Base-by-base conservation (phyloP, 2,329 filamentous ascomycete genomes). In the Reticulascus tulasneorum region DNA sequence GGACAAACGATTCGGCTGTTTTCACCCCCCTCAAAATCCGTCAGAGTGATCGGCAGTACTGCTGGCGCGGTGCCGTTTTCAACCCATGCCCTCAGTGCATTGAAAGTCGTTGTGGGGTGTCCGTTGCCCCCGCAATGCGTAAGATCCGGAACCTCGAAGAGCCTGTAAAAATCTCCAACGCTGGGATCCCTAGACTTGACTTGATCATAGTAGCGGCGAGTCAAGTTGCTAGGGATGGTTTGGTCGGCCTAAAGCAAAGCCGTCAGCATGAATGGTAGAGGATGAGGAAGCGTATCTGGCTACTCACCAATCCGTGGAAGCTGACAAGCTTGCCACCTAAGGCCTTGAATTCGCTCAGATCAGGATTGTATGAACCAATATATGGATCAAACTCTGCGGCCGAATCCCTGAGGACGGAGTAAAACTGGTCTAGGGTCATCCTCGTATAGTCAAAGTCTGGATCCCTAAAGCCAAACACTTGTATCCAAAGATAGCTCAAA, bases 261-360 rank as follows among this genome's bases (percentile, higher is more conserved):
- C n/a, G n/a, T n/a, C n/a, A n/a, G 25, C 17, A 9, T 6, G 5
- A 12, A 3, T 17, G 15, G 23, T n/a, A 13, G 18, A 1, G 11
- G n/a, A 7, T 23, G 2, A 9, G 11, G 6, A 7, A 9, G 16
- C n/a, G n/a, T n/a, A n/a, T n/a, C n/a, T n/a, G 16, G 13, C n/a
- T 1, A 29, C 38, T 29, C 15, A 41, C 38, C 7, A 58, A 41
- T 15, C 66, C 66, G 44, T 69, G 66, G 49, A 60, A 69, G 20
- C 63, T 51, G 13, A 69, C 13, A 4, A 69, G 35, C 49, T 69
- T 69, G 20, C 60, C 60, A 9, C 67, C 66, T 2, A 47, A 45
- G 5, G 44, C 44, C 21, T 45, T 47, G 40, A 60, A 65, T 2
- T 44, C 43, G 0, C 47, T 33, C 2, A 63, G 39, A 22, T 54